phyloP scores from a whole-genome alignment of 345 rosid genomes.

The Hypericum androsaemum region DNA sequence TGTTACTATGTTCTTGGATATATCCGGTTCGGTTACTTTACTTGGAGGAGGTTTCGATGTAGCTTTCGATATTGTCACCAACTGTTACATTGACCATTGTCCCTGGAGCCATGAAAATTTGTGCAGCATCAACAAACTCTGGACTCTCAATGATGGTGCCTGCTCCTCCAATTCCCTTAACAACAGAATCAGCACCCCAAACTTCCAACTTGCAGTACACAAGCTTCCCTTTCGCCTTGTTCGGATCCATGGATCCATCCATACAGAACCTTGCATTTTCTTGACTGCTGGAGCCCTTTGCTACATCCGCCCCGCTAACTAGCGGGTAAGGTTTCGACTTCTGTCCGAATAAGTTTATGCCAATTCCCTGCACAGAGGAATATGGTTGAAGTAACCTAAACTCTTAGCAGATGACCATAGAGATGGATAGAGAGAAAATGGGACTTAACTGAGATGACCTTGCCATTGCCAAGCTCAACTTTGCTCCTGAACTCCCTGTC shows the following conservation, averaged over 20 bases:
- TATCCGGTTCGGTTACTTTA: slow-evolving; percentile 4
- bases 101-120: slow-evolving; percentile 66
- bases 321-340: slow-evolving; percentile 53
- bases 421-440: background rate
- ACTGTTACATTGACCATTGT: slow-evolving; percentile 50
- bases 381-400: background rate
- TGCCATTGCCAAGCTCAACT: slow-evolving; percentile 58
- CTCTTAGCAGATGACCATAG: background rate
- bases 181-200: slow-evolving; percentile 52
- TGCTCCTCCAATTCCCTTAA: slow-evolving; percentile 53
- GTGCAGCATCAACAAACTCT: slow-evolving; percentile 58
- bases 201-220: slow-evolving; percentile 39
- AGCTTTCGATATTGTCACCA: slow-evolving; percentile 34
- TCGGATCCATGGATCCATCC: slow-evolving; percentile 44
- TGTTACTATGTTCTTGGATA: background rate
- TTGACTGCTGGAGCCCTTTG: slow-evolving; percentile 22
- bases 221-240: slow-evolving; percentile 65
- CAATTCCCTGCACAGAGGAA: slow-evolving; percentile 42
- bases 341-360: slow-evolving; percentile 48
- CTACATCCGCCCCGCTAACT: slow-evolving; percentile 60
- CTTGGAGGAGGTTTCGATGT: slow-evolving; percentile 65
- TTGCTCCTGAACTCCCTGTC: slow-evolving; percentile 61
- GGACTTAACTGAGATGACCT: slow-evolving; percentile 35
- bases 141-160: slow-evolving; percentile 44
- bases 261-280: slow-evolving; percentile 44